phyloP scores from a whole-genome alignment of 768 basidiomycete species.

The Termitomyces sp. region DNA sequence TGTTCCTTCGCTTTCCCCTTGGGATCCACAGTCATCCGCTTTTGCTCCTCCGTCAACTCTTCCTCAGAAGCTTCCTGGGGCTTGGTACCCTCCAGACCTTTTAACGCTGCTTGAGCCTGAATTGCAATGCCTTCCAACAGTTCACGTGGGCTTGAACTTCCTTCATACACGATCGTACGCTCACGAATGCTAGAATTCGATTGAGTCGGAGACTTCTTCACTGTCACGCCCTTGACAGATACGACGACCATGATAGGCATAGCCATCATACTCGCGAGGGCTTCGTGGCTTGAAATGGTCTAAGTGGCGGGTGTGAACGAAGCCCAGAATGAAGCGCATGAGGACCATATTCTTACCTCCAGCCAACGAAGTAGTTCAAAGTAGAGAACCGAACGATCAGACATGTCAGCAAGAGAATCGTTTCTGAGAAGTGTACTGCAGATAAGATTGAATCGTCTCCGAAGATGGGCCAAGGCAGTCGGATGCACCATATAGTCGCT shows the following conservation, averaged over 20 bases:
- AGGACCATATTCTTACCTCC: constrained; percentile 49
- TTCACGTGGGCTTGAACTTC: constrained; percentile 86
- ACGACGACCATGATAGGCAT: constrained; percentile 92
- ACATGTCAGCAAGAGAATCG: constrained; percentile 93
- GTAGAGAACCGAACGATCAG: constrained; percentile 77
- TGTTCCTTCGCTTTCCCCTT: constrained; percentile 66
- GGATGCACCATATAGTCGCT: constrained; percentile 94
- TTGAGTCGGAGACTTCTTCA: constrained; percentile 43
- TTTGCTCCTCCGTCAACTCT: constrained; percentile 85
- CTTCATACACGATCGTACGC: constrained; percentile 84
- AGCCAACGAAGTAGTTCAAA: constrained; percentile 91
- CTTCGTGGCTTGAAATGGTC: constrained; percentile 93
- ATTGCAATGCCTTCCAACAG: constrained; percentile 87
- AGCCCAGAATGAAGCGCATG: not conserved
- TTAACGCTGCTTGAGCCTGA: constrained; percentile 88
- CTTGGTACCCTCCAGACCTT: constrained; percentile 71
- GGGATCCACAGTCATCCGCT: constrained; percentile 67
- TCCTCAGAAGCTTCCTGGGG: constrained; percentile 37
- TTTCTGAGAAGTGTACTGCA: constrained; percentile 83
- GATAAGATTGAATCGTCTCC: constrained; percentile 85
- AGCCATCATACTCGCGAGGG: constrained; percentile 91
- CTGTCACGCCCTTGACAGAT: constrained; percentile 56
- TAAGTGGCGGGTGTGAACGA: constrained; percentile 21
- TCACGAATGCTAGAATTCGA: constrained; percentile 58
- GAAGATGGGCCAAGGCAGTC: constrained; percentile 85